Conservation (phyloP, 257 asterid genomes). For the Capsicum baccatum region DNA sequence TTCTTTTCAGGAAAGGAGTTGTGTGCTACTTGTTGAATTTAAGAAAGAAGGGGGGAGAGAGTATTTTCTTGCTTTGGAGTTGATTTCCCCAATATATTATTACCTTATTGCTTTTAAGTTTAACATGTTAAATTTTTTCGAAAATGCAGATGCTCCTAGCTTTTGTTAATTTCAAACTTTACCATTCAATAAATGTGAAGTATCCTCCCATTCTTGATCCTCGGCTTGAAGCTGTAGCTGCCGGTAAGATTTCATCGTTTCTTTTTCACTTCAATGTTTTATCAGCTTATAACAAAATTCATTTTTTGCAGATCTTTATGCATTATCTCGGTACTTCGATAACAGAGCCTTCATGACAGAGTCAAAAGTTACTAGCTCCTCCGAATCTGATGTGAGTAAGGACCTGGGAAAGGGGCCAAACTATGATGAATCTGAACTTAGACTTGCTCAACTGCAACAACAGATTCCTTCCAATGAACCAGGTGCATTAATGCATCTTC, state of each 20-base stretch:
- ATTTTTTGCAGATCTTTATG: conserved; percentile 83
- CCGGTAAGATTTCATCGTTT: conserved; percentile 51
- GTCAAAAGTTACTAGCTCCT: conserved; percentile 36
- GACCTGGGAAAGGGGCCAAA: conserved; percentile 41
- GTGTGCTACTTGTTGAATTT: conserved; percentile 1
- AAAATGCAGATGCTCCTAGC: conserved; percentile 80
- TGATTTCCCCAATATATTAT: conserved; percentile 21
- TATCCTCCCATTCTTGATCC: conserved; percentile 96
- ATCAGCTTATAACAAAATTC: conserved; percentile 22
- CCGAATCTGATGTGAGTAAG: conserved; percentile 51
- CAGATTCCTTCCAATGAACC: conserved; percentile 90
- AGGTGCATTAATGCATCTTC: conserved; percentile 85
- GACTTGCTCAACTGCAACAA: conserved; percentile 93
- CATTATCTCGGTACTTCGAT: conserved; percentile 81
- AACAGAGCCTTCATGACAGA: conserved; percentile 52
- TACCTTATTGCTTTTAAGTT: neutral
- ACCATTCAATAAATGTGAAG: conserved; percentile 70
- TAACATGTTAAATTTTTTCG: conserved; percentile 25
- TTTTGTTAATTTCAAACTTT: conserved; percentile 73
- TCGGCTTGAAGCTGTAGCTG: conserved; percentile 85
- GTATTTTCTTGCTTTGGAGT: neutral
- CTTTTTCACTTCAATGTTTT: neutral
- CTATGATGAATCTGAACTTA: conserved; percentile 70
- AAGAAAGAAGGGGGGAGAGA: neutral
- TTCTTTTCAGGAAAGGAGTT: neutral